Percentiles rank a stretch among this genome's conserved stretches.
Conservation (phyloP, 257 asterid genomes). For the Fraxinus excelsior region DNA sequence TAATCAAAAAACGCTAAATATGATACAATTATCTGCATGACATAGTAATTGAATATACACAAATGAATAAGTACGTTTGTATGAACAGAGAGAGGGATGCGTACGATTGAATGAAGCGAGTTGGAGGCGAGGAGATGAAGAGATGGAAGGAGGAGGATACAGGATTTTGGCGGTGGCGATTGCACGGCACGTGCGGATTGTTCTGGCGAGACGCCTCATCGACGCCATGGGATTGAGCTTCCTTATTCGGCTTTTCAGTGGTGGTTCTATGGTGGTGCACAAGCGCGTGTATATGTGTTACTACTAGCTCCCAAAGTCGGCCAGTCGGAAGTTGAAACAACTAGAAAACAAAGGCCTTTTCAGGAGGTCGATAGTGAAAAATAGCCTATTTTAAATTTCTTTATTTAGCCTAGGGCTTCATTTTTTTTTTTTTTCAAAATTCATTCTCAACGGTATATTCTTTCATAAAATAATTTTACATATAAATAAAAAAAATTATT, state of each 20-base stretch:
- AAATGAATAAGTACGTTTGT: background rate
- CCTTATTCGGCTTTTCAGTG: constrained; percentile 9
- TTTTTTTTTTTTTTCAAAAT: no score
- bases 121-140: constrained; percentile 30
- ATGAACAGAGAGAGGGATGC: constrained; percentile 21
- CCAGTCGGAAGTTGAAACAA: no score
- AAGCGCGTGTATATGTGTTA: background rate
- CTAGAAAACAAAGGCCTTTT: no score
- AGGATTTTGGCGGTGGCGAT: constrained; percentile 46
- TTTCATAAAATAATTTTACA: no score
- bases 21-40: background rate
- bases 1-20: background rate
- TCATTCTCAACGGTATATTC: no score
- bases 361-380: no score
- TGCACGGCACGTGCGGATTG: constrained; percentile 43
- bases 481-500: no score
- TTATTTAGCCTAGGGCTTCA: no score
- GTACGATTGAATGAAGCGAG: constrained; percentile 40
- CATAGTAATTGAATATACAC: background rate
- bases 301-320: background rate
- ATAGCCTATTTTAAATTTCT: no score
- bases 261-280: constrained; percentile 16
- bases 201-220: constrained; percentile 49
- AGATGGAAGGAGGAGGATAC: constrained; percentile 37
- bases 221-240: constrained; percentile 41